phyloP scores from a whole-genome alignment of 192 early-diverging fungal genomes.

The Haplosporangium gracile region DNA sequence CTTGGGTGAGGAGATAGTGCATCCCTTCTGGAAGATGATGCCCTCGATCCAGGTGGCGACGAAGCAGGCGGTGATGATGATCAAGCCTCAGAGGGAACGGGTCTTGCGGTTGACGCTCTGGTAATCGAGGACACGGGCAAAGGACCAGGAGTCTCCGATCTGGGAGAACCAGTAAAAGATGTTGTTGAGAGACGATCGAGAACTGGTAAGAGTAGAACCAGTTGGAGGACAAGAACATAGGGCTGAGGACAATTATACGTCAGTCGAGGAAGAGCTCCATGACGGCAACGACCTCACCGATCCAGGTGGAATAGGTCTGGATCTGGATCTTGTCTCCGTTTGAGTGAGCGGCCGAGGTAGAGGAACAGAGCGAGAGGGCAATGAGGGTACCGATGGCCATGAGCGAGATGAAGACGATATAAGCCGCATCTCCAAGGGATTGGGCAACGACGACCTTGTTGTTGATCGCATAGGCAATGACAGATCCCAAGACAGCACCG shows the following conservation, averaged over 20 bases:
- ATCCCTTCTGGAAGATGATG: constrained; percentile 66
- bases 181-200: constrained; percentile 72
- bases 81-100: constrained; percentile 73
- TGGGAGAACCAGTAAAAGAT: constrained; percentile 81
- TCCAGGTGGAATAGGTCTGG: constrained; percentile 74
- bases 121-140: constrained; percentile 75
- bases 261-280: constrained; percentile 71
- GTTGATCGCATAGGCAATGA: constrained; percentile 78
- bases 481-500: constrained; percentile 83
- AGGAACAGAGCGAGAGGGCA: constrained; percentile 67
- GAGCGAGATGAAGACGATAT: constrained; percentile 80
- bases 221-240: constrained; percentile 77
- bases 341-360: constrained; percentile 67
- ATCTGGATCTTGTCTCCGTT: constrained; percentile 78
- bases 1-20: constrained; percentile 26
- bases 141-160: constrained; percentile 73
- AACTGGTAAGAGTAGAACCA: constrained; percentile 86
- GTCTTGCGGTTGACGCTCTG: constrained; percentile 62
- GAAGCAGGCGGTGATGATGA: constrained; percentile 59
- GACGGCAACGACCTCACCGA: constrained; percentile 61
- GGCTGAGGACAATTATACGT: constrained; percentile 73
- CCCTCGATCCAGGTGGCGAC: constrained; percentile 72
- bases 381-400: constrained; percentile 71
- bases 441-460: constrained; percentile 62
- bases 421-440: constrained; percentile 73